phyloP scores from a whole-genome alignment of 2,329 filamentous ascomycete genomes.

The Dactylonectria estremocensis region DNA sequence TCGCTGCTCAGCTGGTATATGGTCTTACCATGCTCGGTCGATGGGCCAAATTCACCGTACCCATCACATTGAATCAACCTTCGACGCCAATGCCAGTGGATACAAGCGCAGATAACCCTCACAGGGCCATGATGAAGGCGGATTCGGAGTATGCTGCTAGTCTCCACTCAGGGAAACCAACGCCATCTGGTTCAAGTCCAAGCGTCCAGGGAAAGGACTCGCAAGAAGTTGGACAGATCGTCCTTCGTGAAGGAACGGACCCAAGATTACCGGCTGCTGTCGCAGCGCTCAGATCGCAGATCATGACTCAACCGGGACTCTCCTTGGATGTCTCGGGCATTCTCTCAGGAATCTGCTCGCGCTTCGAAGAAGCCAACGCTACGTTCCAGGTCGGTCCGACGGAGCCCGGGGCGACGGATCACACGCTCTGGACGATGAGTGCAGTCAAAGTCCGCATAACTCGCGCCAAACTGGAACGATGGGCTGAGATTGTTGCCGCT shows the following conservation, averaged over 20 bases:
- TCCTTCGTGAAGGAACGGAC: constrained; percentile 52
- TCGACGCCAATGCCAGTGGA: constrained; percentile 47
- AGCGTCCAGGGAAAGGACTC: constrained; percentile 29
- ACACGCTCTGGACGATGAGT: constrained; percentile 65
- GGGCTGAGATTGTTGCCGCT: constrained; percentile 61
- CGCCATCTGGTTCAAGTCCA: constrained; percentile 27
- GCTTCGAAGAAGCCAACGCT: constrained; percentile 61
- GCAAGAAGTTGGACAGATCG: constrained; percentile 36
- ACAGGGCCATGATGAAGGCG: constrained; percentile 37
- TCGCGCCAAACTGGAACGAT: constrained; percentile 62
- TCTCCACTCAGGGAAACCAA: constrained; percentile 20
- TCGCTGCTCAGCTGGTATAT: constrained; percentile 64
- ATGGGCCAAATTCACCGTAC: constrained; percentile 64
- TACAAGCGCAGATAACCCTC: constrained; percentile 40
- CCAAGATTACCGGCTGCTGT: constrained; percentile 59
- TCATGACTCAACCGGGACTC: constrained; percentile 62
- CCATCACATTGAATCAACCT: constrained; percentile 49
- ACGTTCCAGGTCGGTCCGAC: constrained; percentile 52
- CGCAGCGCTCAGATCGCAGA: constrained; percentile 57
- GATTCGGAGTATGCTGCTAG: constrained; percentile 44
- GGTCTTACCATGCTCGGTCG: constrained; percentile 66
- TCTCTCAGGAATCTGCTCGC: constrained; percentile 57
- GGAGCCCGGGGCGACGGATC: constrained; percentile 55
- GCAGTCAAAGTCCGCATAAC: constrained; percentile 64
- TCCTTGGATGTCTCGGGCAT: constrained; percentile 62